Evolutionary conservation across 2,329 filamentous ascomycete genomes (phyloP).

Genomic region (Phialophora verrucosa): DNA sequence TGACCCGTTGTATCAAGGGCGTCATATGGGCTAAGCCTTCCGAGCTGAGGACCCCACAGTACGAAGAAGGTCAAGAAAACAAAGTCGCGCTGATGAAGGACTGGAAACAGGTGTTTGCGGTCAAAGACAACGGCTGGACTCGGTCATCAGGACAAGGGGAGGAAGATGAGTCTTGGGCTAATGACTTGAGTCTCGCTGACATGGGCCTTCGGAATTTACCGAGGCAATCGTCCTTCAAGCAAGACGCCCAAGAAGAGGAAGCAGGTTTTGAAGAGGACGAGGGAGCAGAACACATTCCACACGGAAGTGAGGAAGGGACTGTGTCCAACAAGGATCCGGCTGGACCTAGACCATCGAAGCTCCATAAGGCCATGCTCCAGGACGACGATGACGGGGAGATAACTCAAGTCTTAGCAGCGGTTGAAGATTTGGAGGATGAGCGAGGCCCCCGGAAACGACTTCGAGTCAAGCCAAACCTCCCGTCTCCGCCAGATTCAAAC

Average conservation of each 20-base stretch:
- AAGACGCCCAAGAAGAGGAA: slow-evolving; percentile 15
- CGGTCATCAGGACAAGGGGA: slow-evolving; percentile 2
- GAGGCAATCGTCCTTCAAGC: slow-evolving; percentile 21
- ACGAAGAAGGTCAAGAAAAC: slow-evolving; percentile 49
- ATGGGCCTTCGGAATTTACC: slow-evolving; percentile 37
- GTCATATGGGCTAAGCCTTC: slow-evolving; percentile 49
- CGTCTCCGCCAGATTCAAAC: slow-evolving; percentile 22
- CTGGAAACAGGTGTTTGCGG: slow-evolving; percentile 52
- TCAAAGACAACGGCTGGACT: slow-evolving; percentile 31
- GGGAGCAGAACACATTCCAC: slow-evolving; percentile 22
- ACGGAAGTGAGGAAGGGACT: slow-evolving; percentile 8
- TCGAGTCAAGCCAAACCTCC: slow-evolving; percentile 18
- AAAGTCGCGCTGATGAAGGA: slow-evolving; percentile 54
- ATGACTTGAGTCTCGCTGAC: slow-evolving; percentile 39
- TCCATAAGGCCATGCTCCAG: not conserved
- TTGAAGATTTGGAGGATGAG: slow-evolving; percentile 17
- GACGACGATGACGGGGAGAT: slow-evolving; percentile 9
- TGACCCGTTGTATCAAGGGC: slow-evolving; percentile 44
- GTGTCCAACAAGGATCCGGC: not conserved
- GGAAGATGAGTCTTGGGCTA: slow-evolving; percentile 39
- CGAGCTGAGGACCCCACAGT: slow-evolving; percentile 42
- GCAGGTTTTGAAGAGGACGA: slow-evolving; percentile 22
- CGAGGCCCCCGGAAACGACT: slow-evolving; percentile 27
- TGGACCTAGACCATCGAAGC: not conserved
- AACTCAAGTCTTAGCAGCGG: not conserved